Percentiles rank a stretch among this genome's conserved stretches.
Evolutionary conservation across 495 filamentous ascomycete species (phyloP).

Genomic region (Annulohypoxylon bovei): DNA sequence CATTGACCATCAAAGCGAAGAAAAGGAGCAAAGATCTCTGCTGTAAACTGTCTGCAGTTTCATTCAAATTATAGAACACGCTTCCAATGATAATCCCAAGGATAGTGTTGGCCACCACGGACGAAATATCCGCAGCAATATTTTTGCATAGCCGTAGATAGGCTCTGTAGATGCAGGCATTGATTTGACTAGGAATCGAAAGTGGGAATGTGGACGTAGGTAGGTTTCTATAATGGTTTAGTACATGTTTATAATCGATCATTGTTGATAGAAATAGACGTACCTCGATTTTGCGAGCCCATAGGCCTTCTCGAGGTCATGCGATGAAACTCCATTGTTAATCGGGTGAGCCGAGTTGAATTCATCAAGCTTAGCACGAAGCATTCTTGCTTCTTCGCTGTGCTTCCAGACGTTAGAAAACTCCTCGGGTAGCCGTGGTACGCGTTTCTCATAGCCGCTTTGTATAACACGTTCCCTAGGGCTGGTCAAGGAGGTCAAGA

Average conservation of each 20-base stretch:
- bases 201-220: slow-evolving; percentile 64
- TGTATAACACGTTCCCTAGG: background rate
- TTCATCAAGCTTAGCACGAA: slow-evolving; percentile 38
- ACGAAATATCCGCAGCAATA: slow-evolving; percentile 62
- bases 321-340: background rate
- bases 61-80: slow-evolving; percentile 70
- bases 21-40: slow-evolving; percentile 70
- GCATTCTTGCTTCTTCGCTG: slow-evolving; percentile 50
- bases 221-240: too few relatives aligned
- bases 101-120: slow-evolving; percentile 67
- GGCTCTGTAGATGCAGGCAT: too few relatives aligned
- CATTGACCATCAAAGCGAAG: slow-evolving; percentile 73
- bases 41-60: slow-evolving; percentile 67
- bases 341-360: background rate
- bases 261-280: too few relatives aligned
- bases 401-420: slow-evolving; percentile 66
- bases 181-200: slow-evolving; percentile 57
- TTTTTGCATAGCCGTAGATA: too few relatives aligned
- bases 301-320: background rate
- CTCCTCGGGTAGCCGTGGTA: slow-evolving; percentile 67
- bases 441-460: slow-evolving; percentile 60
- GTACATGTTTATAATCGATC: too few relatives aligned
- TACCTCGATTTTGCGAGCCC: background rate
- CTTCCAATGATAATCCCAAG: slow-evolving; percentile 72
- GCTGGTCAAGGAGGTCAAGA: background rate